phyloP scores from a whole-genome alignment of 139 green algal species.

The Trebouxia sp. region DNA sequence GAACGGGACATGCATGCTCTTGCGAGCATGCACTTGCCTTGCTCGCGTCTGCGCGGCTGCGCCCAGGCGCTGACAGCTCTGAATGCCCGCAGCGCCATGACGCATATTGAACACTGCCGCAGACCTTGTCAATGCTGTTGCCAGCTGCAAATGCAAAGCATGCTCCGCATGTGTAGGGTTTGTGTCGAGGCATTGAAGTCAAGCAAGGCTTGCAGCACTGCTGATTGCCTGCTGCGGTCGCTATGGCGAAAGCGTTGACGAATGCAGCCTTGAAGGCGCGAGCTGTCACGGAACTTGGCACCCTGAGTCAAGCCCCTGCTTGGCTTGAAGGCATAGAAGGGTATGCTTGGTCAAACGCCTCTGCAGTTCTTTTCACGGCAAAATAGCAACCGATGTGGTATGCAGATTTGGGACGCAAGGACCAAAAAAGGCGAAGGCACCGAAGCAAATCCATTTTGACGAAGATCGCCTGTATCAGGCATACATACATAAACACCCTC shows the following conservation, averaged over 20 bases:
- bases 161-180: too few species aligned
- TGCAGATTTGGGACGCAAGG: background rate
- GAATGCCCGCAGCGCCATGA: too few species aligned
- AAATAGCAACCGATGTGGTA: background rate
- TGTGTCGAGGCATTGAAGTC: too few species aligned
- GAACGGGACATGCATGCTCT: too few species aligned
- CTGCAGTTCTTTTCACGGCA: background rate
- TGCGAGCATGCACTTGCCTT: too few species aligned
- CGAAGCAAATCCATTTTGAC: background rate
- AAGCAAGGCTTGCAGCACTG: too few species aligned
- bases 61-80: too few species aligned
- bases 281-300: background rate
- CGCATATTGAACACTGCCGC: too few species aligned
- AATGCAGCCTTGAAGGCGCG: background rate
- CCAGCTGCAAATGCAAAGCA: too few species aligned
- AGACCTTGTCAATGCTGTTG: too few species aligned
- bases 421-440: background rate
- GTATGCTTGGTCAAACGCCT: background rate
- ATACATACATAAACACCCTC: slow-evolving; percentile 8
- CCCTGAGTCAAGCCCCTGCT: background rate
- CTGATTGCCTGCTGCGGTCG: too few species aligned
- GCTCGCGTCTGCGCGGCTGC: too few species aligned
- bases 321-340: background rate
- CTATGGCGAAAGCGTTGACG: background rate
- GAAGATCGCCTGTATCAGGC: background rate